Percentiles rank a stretch among this genome's conserved stretches.
These are phyloP conservation scores for Cercophora sp. DNA, from an alignment of 495 filamentous ascomycete species.

Conservation along the genomic window DNA sequence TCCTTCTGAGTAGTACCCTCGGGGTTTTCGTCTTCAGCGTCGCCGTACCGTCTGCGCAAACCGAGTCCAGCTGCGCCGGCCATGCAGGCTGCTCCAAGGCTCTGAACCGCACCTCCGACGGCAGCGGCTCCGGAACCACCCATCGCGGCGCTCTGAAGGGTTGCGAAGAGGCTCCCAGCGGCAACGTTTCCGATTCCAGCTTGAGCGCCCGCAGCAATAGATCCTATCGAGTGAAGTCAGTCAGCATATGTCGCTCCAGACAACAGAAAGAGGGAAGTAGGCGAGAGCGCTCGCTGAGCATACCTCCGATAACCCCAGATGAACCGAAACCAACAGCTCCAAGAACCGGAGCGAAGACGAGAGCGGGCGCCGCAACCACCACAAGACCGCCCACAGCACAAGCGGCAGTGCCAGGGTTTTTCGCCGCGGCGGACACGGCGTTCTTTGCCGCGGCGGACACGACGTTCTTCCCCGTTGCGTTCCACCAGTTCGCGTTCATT, in stretches of 20 bases:
- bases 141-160: constrained; percentile 18
- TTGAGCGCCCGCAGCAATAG: constrained; percentile 16
- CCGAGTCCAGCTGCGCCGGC: background rate
- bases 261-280: background rate
- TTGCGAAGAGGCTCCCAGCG: constrained; percentile 16
- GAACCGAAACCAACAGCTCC: constrained; percentile 2
- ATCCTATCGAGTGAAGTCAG: background rate
- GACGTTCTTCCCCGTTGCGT: background rate
- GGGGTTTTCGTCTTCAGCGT: too few species aligned
- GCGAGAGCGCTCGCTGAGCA: background rate
- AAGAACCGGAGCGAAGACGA: constrained; percentile 4
- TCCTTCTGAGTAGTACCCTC: too few species aligned
- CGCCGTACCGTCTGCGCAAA: background rate
- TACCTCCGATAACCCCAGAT: constrained; percentile 8
- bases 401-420: background rate
- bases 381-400: constrained; percentile 3
- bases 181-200: constrained; percentile 14
- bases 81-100: background rate
- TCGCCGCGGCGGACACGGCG: background rate
- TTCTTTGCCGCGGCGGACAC: background rate
- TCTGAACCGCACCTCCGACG: constrained; percentile 2
- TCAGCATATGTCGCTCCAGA: background rate
- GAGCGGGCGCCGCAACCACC: background rate
- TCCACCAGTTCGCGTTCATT: too few species aligned
- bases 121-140: constrained; percentile 10